Percentiles rank a stretch among this genome's conserved stretches.
Evolutionary conservation across 345 rosid species (phyloP).

Genomic region (Eucalyptus curtisii): DNA sequence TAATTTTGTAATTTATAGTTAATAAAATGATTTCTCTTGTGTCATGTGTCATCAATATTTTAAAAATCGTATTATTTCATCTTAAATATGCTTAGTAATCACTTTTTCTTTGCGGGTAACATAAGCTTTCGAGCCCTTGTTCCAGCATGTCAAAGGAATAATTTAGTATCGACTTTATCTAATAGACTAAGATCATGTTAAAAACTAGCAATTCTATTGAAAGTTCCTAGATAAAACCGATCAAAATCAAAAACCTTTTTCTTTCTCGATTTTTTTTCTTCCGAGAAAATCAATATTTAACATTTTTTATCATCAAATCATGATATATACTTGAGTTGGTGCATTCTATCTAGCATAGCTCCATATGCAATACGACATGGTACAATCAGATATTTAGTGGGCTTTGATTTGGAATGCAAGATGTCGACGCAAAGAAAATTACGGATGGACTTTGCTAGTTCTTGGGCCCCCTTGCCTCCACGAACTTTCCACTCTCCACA

Average conservation of each 20-base stretch:
- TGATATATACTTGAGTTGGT: neutral
- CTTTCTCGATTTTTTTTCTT: neutral
- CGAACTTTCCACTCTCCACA: neutral
- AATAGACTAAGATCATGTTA: neutral
- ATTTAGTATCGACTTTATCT: neutral
- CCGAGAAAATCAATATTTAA: neutral
- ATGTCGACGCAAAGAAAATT: neutral
- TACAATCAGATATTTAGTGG: neutral
- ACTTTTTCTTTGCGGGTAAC: neutral
- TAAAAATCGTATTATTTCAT: neutral
- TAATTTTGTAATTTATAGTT: neutral
- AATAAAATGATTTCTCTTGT: neutral
- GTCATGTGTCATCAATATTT: neutral
- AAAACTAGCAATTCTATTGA: neutral
- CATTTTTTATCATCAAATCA: neutral
- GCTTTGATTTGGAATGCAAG: neutral
- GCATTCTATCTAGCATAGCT: neutral
- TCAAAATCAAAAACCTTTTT: neutral
- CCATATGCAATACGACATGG: neutral
- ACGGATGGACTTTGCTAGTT: neutral
- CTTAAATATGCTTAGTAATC: neutral
- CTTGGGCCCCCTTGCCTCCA: neutral
- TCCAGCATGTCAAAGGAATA: neutral
- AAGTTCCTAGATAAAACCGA: neutral
- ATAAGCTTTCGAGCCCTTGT: accelerated